phyloP scores from a whole-genome alignment of 768 basidiomycete genomes.

The Collybia sp. region DNA sequence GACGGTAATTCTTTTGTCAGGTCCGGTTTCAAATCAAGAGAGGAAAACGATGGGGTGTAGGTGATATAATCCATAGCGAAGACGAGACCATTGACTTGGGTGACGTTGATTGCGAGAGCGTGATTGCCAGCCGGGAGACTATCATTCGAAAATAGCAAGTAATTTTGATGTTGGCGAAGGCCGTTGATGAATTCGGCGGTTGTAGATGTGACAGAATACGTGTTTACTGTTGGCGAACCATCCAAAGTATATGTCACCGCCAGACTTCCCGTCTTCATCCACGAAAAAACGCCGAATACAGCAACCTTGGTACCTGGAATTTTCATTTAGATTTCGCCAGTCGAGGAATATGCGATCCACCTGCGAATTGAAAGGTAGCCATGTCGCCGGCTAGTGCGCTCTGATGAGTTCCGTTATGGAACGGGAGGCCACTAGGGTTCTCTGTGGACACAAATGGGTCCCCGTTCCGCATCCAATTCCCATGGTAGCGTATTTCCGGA shows the following conservation, averaged over 20 bases:
- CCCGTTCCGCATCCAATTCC: slow-evolving; percentile 11
- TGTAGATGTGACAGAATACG: slow-evolving; percentile 8
- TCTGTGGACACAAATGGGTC: slow-evolving; percentile 7
- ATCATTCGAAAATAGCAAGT: slow-evolving; percentile 5
- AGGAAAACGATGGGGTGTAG: slow-evolving; percentile 10
- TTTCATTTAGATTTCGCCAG: too few relatives aligned
- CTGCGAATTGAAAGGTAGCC: background rate
- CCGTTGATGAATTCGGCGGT: slow-evolving; percentile 6
- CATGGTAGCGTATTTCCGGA: slow-evolving; percentile 10
- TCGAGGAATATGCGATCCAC: background rate
- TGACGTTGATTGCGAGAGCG: slow-evolving; percentile 12
- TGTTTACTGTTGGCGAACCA: slow-evolving; percentile 3
- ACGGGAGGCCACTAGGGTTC: slow-evolving; percentile 1
- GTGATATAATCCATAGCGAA: slow-evolving; percentile 15
- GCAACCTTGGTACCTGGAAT: slow-evolving; percentile 10
- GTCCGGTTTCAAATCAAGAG: too few relatives aligned
- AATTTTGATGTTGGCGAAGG: slow-evolving; percentile 9
- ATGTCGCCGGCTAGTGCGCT: background rate
- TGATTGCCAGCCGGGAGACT: slow-evolving; percentile 8
- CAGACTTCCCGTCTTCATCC: slow-evolving; percentile 6
- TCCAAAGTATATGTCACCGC: slow-evolving; percentile 10
- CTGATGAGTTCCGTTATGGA: slow-evolving; percentile 1
- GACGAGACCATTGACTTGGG: slow-evolving; percentile 7
- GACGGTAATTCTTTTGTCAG: too few relatives aligned
- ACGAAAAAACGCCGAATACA: slow-evolving; percentile 12